Percentiles rank a stretch among this genome's conserved stretches.
Conservation (phyloP, 2,329 filamentous ascomycete species). For the Rhytidhysteron rufulum region DNA sequence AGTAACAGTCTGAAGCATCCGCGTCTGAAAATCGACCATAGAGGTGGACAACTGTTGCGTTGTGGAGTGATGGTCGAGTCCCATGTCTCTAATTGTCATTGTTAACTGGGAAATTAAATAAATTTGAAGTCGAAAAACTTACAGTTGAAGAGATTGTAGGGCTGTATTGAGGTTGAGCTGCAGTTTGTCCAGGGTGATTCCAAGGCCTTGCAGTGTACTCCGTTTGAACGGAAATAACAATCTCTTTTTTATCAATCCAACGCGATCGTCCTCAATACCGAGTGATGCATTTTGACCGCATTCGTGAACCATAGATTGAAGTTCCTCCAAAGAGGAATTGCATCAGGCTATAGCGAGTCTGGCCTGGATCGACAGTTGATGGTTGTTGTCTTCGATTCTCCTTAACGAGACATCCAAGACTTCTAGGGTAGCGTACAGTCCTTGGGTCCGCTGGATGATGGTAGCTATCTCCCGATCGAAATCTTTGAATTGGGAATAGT, state of each 20-base stretch:
- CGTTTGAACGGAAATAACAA: constrained; percentile 1
- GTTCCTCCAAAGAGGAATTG: not conserved
- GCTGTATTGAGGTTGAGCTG: not conserved
- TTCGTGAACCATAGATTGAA: not conserved
- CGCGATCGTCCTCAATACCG: not conserved
- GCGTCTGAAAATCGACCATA: no score
- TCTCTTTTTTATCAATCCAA: not conserved
- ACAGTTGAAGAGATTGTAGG: not conserved
- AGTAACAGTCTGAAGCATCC: no score
- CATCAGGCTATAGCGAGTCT: not conserved
- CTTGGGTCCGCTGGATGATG: not conserved
- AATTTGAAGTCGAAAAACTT: no score
- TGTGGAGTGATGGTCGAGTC: no score
- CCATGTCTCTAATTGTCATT: no score
- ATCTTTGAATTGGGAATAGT: constrained; percentile 1
- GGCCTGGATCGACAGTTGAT: not conserved
- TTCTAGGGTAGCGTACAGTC: not conserved
- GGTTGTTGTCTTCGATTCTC: not conserved
- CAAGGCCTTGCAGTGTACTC: not conserved
- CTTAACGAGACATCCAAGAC: not conserved
- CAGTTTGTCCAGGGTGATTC: not conserved
- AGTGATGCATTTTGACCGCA: not conserved
- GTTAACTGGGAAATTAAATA: no score
- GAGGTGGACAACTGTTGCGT: no score
- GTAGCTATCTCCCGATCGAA: not conserved